Conservation (phyloP, 2,329 filamentous ascomycete genomes). For the Alternaria brassicae region DNA sequence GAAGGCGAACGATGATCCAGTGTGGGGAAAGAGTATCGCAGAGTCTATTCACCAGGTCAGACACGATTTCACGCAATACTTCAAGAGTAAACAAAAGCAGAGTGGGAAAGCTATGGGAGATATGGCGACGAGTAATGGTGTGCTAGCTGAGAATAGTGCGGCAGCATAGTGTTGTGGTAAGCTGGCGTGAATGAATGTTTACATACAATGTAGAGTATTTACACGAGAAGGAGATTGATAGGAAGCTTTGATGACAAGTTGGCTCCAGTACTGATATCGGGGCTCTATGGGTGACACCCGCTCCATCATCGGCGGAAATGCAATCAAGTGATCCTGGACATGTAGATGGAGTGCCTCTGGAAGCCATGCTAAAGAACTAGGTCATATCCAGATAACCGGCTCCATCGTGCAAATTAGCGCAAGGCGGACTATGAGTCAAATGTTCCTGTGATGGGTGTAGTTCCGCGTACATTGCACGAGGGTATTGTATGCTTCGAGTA, state of each 20-base stretch:
- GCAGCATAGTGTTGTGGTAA: constrained; percentile 1
- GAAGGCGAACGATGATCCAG: constrained; percentile 37
- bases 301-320: too few relatives aligned
- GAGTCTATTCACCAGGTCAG: constrained; percentile 38
- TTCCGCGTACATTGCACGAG: neutral
- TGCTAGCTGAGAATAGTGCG: constrained; percentile 15
- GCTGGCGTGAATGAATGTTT: neutral
- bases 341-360: neutral
- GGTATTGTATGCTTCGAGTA: neutral
- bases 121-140: constrained; percentile 1
- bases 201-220: neutral
- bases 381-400: neutral
- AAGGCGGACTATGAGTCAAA: neutral
- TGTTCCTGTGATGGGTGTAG: neutral
- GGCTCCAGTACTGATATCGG: neutral
- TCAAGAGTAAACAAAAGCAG: constrained; percentile 36
- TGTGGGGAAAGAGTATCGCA: constrained; percentile 36
- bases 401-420: too few relatives aligned
- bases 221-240: neutral
- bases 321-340: neutral
- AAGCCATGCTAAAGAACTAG: neutral
- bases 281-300: neutral
- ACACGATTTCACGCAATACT: constrained; percentile 48
- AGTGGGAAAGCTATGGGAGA: constrained; percentile 8
- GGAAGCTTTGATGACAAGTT: neutral